These are phyloP conservation scores for Lenwebbia sp. DNA, from an alignment of 345 rosid species.

Conservation along the genomic window DNA sequence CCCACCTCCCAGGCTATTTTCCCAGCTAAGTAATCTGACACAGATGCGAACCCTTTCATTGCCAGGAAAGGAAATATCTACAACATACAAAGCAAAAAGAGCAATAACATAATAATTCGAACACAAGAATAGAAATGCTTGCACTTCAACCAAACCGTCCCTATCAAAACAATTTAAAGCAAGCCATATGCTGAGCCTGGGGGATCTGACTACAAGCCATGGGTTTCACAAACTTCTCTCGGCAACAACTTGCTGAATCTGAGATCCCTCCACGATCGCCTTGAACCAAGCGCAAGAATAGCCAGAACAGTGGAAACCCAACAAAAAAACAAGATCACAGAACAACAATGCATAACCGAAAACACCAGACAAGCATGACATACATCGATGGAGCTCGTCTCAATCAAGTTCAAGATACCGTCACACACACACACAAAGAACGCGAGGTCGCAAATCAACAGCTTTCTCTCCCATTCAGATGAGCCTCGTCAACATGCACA, in stretches of 20 bases:
- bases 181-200: neutral
- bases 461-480: too few relatives aligned
- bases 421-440: too few relatives aligned
- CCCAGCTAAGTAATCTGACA: neutral
- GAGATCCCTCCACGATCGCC: neutral
- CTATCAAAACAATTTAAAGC: neutral
- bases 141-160: neutral
- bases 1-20: neutral
- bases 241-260: neutral
- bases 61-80: neutral
- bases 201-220: neutral
- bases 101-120: neutral
- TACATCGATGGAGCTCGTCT: neutral
- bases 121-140: neutral
- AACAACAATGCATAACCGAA: neutral
- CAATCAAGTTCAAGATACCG: neutral
- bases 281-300: neutral
- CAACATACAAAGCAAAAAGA: neutral
- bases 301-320: neutral
- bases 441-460: too few relatives aligned
- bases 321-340: too few relatives aligned
- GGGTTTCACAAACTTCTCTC: neutral
- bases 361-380: neutral
- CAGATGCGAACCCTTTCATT: neutral
- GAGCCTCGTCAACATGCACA: neutral